phyloP scores from a whole-genome alignment of 305 asterid genomes.

The Fraxinus ornus region DNA sequence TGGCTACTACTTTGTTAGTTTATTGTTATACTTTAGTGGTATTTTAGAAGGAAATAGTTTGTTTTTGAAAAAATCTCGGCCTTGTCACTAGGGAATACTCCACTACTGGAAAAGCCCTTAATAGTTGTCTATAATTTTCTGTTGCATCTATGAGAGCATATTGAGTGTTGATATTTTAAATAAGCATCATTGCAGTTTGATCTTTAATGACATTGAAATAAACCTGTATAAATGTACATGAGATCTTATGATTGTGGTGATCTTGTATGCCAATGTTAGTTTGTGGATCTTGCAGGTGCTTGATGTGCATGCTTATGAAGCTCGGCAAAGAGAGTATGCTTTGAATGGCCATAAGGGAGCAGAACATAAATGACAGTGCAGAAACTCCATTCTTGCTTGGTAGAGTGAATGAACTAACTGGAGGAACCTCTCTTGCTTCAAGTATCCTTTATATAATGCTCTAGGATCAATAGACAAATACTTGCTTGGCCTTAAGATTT shows the following conservation, averaged over 20 bases:
- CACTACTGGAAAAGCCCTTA: background rate
- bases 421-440: slow-evolving; percentile 87
- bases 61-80: background rate
- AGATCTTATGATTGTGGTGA: background rate
- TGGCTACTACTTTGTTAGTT: background rate
- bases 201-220: slow-evolving; percentile 11
- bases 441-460: slow-evolving; percentile 58
- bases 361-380: slow-evolving; percentile 68
- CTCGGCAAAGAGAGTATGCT: slow-evolving; percentile 87
- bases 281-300: slow-evolving; percentile 66
- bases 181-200: slow-evolving; percentile 7
- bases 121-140: background rate
- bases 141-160: background rate
- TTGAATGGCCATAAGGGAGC: slow-evolving; percentile 77
- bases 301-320: slow-evolving; percentile 74
- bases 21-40: background rate
- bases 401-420: slow-evolving; percentile 83
- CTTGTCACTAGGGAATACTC: background rate
- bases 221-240: background rate
- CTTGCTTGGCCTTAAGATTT: no score
- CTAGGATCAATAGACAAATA: background rate
- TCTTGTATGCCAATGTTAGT: slow-evolving; percentile 15
- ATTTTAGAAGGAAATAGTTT: background rate
- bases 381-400: slow-evolving; percentile 95
- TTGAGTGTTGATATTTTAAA: background rate